These are phyloP conservation scores for Kockiozyma suomiensis DNA, from an alignment of 805 yeast genomes.

Conservation along the genomic window DNA sequence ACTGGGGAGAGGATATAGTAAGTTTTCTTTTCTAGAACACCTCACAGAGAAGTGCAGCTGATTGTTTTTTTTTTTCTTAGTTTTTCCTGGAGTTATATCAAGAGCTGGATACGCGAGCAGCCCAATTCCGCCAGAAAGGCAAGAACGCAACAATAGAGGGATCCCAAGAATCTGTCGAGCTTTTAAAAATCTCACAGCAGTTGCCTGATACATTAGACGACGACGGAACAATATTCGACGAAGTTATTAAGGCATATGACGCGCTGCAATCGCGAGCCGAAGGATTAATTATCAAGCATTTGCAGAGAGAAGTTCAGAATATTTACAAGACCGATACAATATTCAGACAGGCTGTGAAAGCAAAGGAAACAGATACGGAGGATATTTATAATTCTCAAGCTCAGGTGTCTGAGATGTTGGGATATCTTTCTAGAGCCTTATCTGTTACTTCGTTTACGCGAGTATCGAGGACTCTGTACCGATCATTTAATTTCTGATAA, in stretches of 20 bases:
- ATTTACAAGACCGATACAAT: slow-evolving; percentile 19
- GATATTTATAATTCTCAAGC: slow-evolving; percentile 18
- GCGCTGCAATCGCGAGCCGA: slow-evolving; percentile 42
- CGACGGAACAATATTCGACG: slow-evolving; percentile 50
- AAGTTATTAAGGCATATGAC: slow-evolving; percentile 47
- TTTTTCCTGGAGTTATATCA: slow-evolving; percentile 51
- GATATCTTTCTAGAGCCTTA: slow-evolving; percentile 19
- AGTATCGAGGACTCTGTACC: slow-evolving; percentile 21
- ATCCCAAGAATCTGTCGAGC: slow-evolving; percentile 9
- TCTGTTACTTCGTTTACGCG: slow-evolving; percentile 19
- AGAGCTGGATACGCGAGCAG: slow-evolving; percentile 39
- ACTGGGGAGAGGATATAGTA: slow-evolving; percentile 49
- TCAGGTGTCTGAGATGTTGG: slow-evolving; percentile 22
- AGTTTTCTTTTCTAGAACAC: not conserved
- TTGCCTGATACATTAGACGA: slow-evolving; percentile 34
- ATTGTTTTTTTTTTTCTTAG: slow-evolving; percentile 2
- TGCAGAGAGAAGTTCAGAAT: slow-evolving; percentile 35
- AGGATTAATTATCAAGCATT: slow-evolving; percentile 39
- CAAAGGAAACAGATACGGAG: slow-evolving; percentile 15
- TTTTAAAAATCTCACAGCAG: slow-evolving; percentile 10
- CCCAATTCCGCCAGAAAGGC: slow-evolving; percentile 16
- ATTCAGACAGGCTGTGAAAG: slow-evolving; percentile 22
- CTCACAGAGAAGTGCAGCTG: not conserved
- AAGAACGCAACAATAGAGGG: not conserved
- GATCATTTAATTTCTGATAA: slow-evolving; percentile 14